Evolutionary conservation across 306 rosid genomes (phyloP), one percentile per base, ranked within the genome.

Genomic region (Clitoria ternatea): DNA sequence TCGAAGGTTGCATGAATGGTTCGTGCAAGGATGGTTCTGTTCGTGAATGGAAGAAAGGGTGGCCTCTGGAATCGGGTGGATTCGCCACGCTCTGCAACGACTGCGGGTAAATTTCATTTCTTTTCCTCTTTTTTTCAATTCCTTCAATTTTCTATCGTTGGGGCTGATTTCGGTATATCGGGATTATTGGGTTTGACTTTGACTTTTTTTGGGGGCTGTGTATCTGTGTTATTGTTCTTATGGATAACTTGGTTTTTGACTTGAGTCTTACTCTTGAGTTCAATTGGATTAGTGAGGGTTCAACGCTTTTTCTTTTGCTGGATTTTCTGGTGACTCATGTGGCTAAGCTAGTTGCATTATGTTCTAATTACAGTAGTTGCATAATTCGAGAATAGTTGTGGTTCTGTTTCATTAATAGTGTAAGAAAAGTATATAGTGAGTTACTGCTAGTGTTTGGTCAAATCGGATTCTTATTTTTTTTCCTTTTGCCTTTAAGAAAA

Each of bases 11-110:
- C 57, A 80, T 77, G 78, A 89, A 87, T 55, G 73, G 15, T 18
- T 76, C 66, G 17, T 89, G 94, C 70, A 52, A 40, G n/a, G 12
- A 19, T 18, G 39, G 26, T 11, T 49, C 5, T 26, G 73, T 42
- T 3, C 76, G 62, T 57, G 88, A 89, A 18, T 89, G 96, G 95
- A 91, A 85, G 87, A 84, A 68, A 22, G 98, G 98, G 15, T 94
- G 98, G 98, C 82, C 86, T 62, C 56, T 94, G 29, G 68, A 80
- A 82, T 80, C 88, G 47, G 97, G 92, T 81, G 95, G 92, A 80
- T 94, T 84, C 19, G 92, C 97, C 2, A 79, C 74, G 74, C 92
- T 90, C 67, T 94, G 98, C 79, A 71, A 18, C 62, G 69, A 75
- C 23, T 94, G 98, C 94, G 98, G 97, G 98, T 94, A 89, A 71